A percentile compares a stretch with the other conserved stretches of the same genome.
Conservation (phyloP, 768 basidiomycete species). For the Podaxis sp. region DNA sequence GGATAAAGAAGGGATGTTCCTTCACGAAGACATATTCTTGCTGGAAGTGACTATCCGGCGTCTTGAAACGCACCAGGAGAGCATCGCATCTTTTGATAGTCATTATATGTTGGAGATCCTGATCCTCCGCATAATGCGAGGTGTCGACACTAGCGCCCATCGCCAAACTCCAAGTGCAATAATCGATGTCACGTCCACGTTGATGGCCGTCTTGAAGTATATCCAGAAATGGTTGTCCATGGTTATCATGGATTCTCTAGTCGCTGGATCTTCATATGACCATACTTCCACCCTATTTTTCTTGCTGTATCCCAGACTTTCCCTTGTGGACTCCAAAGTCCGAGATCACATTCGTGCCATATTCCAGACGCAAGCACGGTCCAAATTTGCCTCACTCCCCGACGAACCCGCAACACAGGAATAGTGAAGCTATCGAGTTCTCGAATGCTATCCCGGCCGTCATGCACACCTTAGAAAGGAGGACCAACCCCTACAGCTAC, state of each 20-base stretch:
- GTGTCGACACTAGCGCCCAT: background rate
- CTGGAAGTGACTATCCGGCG: background rate
- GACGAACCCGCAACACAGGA: background rate
- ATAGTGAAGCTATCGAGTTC: background rate
- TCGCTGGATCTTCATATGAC: background rate
- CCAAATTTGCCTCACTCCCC: background rate
- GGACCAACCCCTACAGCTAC: no score
- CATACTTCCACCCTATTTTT: background rate
- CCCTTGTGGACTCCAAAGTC: background rate
- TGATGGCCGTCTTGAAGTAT: background rate
- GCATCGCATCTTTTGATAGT: background rate
- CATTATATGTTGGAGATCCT: background rate
- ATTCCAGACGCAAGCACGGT: background rate
- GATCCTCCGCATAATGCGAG: background rate
- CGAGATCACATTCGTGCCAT: background rate
- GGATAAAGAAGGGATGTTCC: background rate
- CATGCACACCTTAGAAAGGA: no score
- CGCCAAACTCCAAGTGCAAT: background rate
- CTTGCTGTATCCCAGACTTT: background rate
- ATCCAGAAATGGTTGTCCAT: background rate
- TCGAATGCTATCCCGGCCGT: background rate
- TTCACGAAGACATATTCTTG: background rate
- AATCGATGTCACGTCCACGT: background rate
- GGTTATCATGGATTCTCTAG: background rate
- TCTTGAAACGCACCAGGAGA: background rate